Evolutionary conservation across 768 basidiomycete genomes (phyloP).

Genomic region (Tulasnella sp.): DNA sequence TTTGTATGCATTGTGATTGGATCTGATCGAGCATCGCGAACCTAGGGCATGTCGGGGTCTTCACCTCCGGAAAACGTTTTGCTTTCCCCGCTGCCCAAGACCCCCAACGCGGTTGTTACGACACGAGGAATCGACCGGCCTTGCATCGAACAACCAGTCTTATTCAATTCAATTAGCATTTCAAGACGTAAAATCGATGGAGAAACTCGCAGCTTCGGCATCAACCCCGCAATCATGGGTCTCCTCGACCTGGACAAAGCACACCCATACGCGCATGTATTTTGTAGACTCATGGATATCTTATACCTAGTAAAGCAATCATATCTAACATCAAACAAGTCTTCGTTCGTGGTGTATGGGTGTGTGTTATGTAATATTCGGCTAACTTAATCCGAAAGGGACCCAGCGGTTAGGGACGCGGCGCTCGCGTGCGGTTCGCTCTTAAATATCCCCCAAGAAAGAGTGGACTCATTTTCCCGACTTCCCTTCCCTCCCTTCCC

Average conservation of each 20-base stretch:
- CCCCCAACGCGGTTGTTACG: too few relatives aligned
- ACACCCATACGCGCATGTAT: not conserved
- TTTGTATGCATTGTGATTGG: not conserved
- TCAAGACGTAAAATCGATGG: conserved; percentile 13
- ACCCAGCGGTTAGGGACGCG: not conserved
- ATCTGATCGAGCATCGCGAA: not conserved
- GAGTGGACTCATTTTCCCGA: not conserved
- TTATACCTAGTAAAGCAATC: not conserved
- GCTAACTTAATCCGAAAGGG: not conserved
- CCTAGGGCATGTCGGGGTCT: not conserved
- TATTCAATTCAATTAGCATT: too few relatives aligned
- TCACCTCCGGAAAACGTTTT: not conserved
- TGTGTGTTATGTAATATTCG: not conserved
- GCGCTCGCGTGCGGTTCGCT: not conserved
- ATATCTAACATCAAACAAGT: not conserved
- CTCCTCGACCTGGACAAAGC: not conserved
- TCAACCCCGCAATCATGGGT: not conserved
- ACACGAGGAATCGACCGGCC: too few relatives aligned
- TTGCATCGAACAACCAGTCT: too few relatives aligned
- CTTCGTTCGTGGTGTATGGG: not conserved
- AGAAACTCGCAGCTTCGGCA: conserved; percentile 16
- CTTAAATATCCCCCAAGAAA: not conserved
- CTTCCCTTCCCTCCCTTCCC: not conserved
- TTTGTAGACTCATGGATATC: not conserved
- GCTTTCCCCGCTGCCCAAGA: not conserved